Conservation (phyloP, 345 rosid genomes). For the Garcia nutans region DNA sequence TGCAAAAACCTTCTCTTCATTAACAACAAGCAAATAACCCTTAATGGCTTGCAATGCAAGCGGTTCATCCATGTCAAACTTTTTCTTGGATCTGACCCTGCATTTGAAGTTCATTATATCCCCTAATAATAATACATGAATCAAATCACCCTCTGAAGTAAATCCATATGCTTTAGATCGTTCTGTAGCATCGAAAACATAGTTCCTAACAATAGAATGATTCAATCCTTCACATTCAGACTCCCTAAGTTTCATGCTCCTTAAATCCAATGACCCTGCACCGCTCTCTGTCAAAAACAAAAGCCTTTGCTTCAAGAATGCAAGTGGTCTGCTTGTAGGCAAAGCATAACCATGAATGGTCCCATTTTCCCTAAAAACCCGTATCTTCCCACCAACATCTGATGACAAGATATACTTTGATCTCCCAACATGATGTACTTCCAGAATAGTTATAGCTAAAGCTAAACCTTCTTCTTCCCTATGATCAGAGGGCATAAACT, state of each 20-base stretch:
- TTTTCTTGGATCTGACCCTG: conserved; percentile 81
- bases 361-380: conserved; percentile 68
- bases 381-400: conserved; percentile 60
- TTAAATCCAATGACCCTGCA: conserved; percentile 89
- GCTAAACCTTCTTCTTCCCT: conserved; percentile 29
- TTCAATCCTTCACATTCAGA: conserved; percentile 85
- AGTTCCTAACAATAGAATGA: conserved; percentile 56
- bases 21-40: conserved; percentile 71
- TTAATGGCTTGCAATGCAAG: conserved; percentile 73
- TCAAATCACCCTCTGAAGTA: conserved; percentile 78
- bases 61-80: conserved; percentile 62
- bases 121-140: conserved; percentile 72
- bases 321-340: conserved; percentile 66
- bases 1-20: conserved; percentile 61
- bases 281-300: conserved; percentile 87
- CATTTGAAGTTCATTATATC: conserved; percentile 89
- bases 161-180: conserved; percentile 95
- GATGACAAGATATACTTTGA: conserved; percentile 63
- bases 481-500: conserved; percentile 36
- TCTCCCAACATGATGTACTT: conserved; percentile 90
- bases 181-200: conserved; percentile 72
- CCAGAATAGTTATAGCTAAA: conserved; percentile 53
- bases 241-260: conserved; percentile 83
- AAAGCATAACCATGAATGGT: conserved; percentile 63
- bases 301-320: conserved; percentile 85